These are phyloP conservation scores for Exophiala oligosperma DNA, from an alignment of 2,329 filamentous ascomycete genomes.

Conservation along the genomic window DNA sequence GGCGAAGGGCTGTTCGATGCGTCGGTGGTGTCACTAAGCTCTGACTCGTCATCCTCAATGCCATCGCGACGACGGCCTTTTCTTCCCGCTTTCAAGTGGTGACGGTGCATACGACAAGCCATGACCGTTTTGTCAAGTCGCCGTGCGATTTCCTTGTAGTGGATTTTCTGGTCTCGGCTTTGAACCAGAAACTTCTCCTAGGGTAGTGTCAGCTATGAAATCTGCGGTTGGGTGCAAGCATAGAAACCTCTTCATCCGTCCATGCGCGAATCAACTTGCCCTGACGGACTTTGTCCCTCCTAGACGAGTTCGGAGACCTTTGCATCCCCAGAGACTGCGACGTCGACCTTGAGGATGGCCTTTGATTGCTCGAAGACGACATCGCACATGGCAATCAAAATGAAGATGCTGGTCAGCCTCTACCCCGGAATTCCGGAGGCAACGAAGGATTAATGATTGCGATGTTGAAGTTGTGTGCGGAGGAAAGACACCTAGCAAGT, in stretches of 20 bases:
- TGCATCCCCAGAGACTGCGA: slow-evolving; percentile 69
- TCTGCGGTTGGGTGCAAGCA: slow-evolving; percentile 26
- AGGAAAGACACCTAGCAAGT: background rate
- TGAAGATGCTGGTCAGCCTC: slow-evolving; percentile 33
- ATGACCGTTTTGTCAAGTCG: slow-evolving; percentile 86
- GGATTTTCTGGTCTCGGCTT: slow-evolving; percentile 83
- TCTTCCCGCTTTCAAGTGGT: slow-evolving; percentile 69
- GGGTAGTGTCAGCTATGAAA: slow-evolving; percentile 1
- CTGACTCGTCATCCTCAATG: slow-evolving; percentile 15
- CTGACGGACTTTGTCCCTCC: slow-evolving; percentile 24
- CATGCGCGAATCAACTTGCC: slow-evolving; percentile 59
- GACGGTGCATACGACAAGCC: slow-evolving; percentile 82
- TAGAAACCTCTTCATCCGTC: slow-evolving; percentile 79
- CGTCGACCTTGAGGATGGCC: slow-evolving; percentile 60
- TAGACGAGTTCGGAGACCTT: slow-evolving; percentile 51
- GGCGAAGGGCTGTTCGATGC: slow-evolving; percentile 1
- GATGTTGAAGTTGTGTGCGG: background rate
- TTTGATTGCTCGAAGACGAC: slow-evolving; percentile 9
- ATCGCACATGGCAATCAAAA: slow-evolving; percentile 1
- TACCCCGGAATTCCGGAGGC: background rate
- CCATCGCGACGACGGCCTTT: slow-evolving; percentile 20
- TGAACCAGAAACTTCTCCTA: slow-evolving; percentile 82
- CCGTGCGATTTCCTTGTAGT: slow-evolving; percentile 84
- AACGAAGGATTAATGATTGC: background rate
- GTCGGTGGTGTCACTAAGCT: background rate